Evolutionary conservation across 768 basidiomycete genomes (phyloP).

Genomic region (Auriculariales sp.): DNA sequence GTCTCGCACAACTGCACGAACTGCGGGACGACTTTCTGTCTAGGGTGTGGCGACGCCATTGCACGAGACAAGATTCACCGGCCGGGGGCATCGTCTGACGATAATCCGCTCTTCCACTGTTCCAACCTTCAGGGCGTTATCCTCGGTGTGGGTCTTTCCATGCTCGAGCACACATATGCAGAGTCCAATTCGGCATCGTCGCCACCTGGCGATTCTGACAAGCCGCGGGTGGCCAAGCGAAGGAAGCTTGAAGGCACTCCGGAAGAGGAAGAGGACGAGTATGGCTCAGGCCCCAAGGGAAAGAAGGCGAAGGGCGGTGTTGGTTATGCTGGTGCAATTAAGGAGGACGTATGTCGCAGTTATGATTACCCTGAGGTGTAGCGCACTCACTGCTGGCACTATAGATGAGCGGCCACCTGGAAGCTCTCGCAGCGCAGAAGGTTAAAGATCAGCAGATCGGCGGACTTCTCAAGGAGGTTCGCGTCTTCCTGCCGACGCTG

Average conservation of each 20-base stretch:
- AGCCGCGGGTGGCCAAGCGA: constrained; percentile 10
- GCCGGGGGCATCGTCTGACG: constrained; percentile 21
- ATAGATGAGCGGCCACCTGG: constrained; percentile 67
- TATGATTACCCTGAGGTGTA: background rate
- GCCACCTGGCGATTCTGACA: background rate
- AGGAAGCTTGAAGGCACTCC: constrained; percentile 13
- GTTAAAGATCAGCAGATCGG: constrained; percentile 63
- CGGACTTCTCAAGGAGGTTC: constrained; percentile 49
- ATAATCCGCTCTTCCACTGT: constrained; percentile 71
- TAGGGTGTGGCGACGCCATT: constrained; percentile 62
- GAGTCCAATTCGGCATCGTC: constrained; percentile 10
- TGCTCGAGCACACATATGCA: constrained; percentile 62
- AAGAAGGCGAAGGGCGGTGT: constrained; percentile 67
- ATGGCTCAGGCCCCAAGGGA: constrained; percentile 28
- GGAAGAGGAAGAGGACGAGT: constrained; percentile 40
- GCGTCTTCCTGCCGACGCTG: constrained; percentile 73
- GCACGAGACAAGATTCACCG: constrained; percentile 29
- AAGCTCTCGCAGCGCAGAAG: constrained; percentile 60
- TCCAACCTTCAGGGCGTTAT: constrained; percentile 80
- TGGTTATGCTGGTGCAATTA: constrained; percentile 73
- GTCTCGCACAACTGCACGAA: constrained; percentile 47
- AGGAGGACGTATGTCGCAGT: constrained; percentile 61
- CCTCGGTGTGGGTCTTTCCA: constrained; percentile 77
- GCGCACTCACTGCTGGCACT: background rate
- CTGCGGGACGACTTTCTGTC: constrained; percentile 39